phyloP scores from a whole-genome alignment of 2,329 filamentous ascomycete genomes.

The Xylaria sp. region DNA sequence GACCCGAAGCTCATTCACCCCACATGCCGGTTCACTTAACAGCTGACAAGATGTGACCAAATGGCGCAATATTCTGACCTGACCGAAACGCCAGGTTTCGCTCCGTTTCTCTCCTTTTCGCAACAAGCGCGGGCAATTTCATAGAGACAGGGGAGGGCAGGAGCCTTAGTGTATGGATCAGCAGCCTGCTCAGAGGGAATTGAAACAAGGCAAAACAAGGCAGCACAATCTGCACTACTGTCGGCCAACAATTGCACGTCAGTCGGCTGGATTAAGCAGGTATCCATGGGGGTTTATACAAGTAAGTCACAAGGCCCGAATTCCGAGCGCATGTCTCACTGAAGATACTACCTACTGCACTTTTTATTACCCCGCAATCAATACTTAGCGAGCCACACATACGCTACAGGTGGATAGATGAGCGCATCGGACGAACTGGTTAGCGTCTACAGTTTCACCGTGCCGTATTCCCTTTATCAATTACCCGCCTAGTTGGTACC shows the following conservation, averaged over 20 bases:
- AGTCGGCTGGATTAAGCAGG: not conserved
- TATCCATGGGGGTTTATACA: not conserved
- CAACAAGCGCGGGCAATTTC: not conserved
- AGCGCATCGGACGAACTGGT: not conserved
- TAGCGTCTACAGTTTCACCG: not conserved
- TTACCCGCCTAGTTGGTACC: not conserved
- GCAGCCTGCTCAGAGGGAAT: not conserved
- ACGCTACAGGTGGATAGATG: not conserved
- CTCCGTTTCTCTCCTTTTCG: not conserved
- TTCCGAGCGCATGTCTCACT: constrained; percentile 3
- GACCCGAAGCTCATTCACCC: not conserved
- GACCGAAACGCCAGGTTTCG: not conserved
- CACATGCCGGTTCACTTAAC: not conserved
- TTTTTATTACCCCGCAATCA: constrained; percentile 3
- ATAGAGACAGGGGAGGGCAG: not conserved
- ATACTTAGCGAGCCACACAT: not conserved
- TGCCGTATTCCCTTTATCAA: not conserved
- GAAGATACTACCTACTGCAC: not conserved
- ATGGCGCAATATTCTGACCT: not conserved
- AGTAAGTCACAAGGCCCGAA: not conserved
- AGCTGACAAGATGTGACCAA: not conserved
- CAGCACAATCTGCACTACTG: not conserved
- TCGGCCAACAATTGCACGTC: constrained; percentile 1
- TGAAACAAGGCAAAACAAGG: constrained; percentile 2
- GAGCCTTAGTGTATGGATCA: not conserved